Base-by-base conservation (phyloP, 768 basidiomycete genomes). In the Suillus plorans region DNA sequence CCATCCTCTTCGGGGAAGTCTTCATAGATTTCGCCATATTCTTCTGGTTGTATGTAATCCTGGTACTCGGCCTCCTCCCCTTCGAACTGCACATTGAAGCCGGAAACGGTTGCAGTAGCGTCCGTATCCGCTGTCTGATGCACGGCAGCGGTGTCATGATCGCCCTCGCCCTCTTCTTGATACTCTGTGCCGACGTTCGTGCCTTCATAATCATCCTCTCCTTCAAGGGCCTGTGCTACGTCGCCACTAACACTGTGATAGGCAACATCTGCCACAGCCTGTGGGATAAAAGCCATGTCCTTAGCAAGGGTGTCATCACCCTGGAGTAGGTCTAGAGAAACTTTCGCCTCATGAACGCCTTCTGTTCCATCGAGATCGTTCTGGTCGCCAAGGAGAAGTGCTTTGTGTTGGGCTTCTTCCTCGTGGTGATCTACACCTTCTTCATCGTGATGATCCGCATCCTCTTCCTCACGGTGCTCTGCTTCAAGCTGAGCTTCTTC, bases 11-110 rank as follows among this genome's bases (percentile, higher is more conserved):
- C 79, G 0, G 70, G 69, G 14, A 77, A 70, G 36, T 74, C 76
- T 36, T 80, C 80, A 28, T 75, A 78, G 49, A 66, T 71, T 42
- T 78, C 77, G 31, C 78, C 76, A 62, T 77, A 76, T 28, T 80
- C 80, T 58, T 73, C 77, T 3, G 68, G 63, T 34, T 78, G 74
- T 55, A 68, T 70, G 50, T 74, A 71, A 39, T 79, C 76, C 22
- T 72, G 49, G 55, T 78, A 78, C 61, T 77, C 78, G 7, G 73
- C 69, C 13, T 73, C 76, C 49, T 80, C 77, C 53, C 69, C 78
- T 18, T 69, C 73, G 9, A 67, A 72, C 44, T 71, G 67, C 18
- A 60, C 61, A 25, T 39, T 65, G 1, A 63, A 72, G 10, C 50
- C 65, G 4, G 60, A 58, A 42, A 63, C 56, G 8, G 65, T 62